phyloP scores from a whole-genome alignment of 306 rosid species.

The Trichosanthes truncata region DNA sequence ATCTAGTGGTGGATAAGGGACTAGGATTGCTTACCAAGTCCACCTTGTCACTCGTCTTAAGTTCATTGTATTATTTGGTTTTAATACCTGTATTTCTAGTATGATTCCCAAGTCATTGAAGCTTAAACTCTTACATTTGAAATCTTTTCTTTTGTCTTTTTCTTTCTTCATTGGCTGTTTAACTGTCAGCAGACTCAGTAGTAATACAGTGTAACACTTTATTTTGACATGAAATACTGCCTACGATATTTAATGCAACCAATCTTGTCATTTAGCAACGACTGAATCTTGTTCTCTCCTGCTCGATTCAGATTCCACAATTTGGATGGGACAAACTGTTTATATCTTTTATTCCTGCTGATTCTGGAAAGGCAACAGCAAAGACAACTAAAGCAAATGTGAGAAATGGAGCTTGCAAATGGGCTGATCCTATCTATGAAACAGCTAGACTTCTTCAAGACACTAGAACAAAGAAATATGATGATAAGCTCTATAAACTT shows the following conservation, averaged over 20 bases:
- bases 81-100: background rate
- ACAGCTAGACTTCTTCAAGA: slow-evolving; percentile 95
- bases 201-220: background rate
- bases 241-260: background rate
- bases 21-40: background rate
- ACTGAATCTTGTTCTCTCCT: slow-evolving; percentile 22
- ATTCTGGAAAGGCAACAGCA: slow-evolving; percentile 77
- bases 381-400: slow-evolving; percentile 97
- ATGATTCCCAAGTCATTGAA: background rate
- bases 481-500: slow-evolving; percentile 80
- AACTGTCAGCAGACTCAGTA: background rate
- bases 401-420: slow-evolving; percentile 94
- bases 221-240: background rate
- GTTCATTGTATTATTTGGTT: background rate
- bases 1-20: background rate
- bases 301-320: slow-evolving; percentile 70
- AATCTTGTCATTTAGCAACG: slow-evolving; percentile 14
- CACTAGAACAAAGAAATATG: slow-evolving; percentile 68
- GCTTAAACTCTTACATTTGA: background rate
- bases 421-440: slow-evolving; percentile 98
- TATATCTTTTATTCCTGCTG: slow-evolving; percentile 74
- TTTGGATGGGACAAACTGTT: slow-evolving; percentile 95
- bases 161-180: background rate
- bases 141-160: background rate
- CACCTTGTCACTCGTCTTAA: background rate